Conservation (phyloP, 164 flowering plant species). For the Nymphaea colorata region DNA sequence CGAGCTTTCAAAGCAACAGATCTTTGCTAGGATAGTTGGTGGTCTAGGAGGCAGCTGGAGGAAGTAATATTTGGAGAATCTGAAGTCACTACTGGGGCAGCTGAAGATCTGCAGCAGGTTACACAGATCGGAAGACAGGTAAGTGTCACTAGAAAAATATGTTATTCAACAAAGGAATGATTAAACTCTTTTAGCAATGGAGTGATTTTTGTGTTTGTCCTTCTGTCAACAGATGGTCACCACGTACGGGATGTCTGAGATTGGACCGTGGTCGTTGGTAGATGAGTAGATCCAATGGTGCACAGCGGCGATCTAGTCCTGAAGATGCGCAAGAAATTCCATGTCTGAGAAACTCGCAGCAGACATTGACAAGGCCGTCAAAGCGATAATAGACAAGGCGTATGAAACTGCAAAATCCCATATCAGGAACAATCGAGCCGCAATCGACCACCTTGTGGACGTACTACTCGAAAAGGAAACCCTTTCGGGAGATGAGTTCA, state of each 20-base stretch:
- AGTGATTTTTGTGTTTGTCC: background rate
- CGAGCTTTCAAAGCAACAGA: slow-evolving; percentile 41
- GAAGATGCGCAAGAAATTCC: slow-evolving; percentile 57
- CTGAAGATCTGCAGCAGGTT: slow-evolving; percentile 58
- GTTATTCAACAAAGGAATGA: too few relatives aligned
- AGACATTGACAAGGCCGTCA: slow-evolving; percentile 43
- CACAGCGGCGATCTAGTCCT: slow-evolving; percentile 51
- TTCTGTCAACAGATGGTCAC: slow-evolving; percentile 44
- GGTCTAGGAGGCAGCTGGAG: slow-evolving; percentile 80
- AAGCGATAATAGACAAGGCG: slow-evolving; percentile 32
- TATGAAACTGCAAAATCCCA: slow-evolving; percentile 53
- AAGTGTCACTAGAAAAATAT: background rate
- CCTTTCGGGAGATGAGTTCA: slow-evolving; percentile 61
- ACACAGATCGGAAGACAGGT: slow-evolving; percentile 65
- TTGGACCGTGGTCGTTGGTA: slow-evolving; percentile 63
- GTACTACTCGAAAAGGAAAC: slow-evolving; percentile 66
- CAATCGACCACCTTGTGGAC: slow-evolving; percentile 47
- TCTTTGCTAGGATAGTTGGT: slow-evolving; percentile 60
- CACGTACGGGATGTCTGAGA: slow-evolving; percentile 67
- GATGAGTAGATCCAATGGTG: slow-evolving; percentile 45
- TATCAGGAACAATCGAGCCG: slow-evolving; percentile 41
- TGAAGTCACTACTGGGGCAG: slow-evolving; percentile 69
- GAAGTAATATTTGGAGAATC: slow-evolving; percentile 63
- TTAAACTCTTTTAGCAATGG: too few relatives aligned
- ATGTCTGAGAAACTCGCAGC: slow-evolving; percentile 77